Conservation (phyloP, 164 flowering plant species). For the Saururus chinensis region DNA sequence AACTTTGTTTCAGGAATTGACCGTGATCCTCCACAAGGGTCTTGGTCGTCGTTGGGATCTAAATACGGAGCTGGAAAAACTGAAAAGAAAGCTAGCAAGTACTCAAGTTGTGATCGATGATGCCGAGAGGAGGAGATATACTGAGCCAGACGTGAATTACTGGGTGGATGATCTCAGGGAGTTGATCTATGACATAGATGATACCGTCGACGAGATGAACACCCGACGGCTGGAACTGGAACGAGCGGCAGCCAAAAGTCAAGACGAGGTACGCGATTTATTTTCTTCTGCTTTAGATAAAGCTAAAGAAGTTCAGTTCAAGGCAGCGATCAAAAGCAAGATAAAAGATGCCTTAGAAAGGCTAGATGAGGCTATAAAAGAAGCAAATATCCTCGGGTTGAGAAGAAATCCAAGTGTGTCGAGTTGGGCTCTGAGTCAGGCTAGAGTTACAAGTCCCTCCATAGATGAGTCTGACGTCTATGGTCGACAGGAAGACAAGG, state of each 20-base stretch:
- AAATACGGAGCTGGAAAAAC: not conserved
- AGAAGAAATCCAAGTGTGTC: too few relatives aligned
- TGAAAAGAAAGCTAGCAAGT: not conserved
- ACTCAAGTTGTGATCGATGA: too few relatives aligned
- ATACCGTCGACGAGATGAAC: too few relatives aligned
- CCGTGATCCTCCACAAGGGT: not conserved
- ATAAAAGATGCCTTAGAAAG: conserved; percentile 2
- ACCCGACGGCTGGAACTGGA: conserved; percentile 1
- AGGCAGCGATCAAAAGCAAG: not conserved
- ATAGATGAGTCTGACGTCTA: too few relatives aligned
- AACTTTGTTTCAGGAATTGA: not conserved
- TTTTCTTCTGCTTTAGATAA: too few relatives aligned
- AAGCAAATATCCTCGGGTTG: not conserved
- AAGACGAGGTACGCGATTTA: not conserved
- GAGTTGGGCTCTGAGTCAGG: too few relatives aligned
- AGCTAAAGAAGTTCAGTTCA: not conserved
- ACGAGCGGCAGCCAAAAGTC: conserved; percentile 2
- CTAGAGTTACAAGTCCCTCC: not conserved
- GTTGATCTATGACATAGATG: too few relatives aligned
- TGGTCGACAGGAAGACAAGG: conserved; percentile 2
- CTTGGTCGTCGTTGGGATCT: too few relatives aligned
- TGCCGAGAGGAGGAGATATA: too few relatives aligned
- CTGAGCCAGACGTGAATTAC: too few relatives aligned
- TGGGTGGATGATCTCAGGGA: too few relatives aligned
- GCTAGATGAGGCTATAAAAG: not conserved